Evolutionary conservation across 1,139 yeast species (phyloP).

Genomic region (Pichia sp.): DNA sequence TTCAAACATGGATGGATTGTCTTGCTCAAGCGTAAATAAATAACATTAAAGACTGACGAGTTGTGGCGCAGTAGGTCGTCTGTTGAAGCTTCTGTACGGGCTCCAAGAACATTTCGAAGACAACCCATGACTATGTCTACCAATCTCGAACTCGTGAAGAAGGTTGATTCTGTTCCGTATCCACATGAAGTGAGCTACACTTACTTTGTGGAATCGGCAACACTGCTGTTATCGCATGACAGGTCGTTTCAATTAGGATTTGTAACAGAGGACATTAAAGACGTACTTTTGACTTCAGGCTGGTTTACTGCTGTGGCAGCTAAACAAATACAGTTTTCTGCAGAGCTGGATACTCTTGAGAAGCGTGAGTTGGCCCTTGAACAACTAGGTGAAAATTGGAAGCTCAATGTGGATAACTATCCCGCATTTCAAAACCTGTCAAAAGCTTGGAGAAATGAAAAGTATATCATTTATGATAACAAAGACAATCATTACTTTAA

Average conservation of each 20-base stretch:
- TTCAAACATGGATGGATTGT: too few species aligned
- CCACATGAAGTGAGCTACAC: slow-evolving; percentile 20
- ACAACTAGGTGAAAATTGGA: slow-evolving; percentile 37
- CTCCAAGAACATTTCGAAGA: too few species aligned
- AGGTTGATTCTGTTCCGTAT: slow-evolving; percentile 45
- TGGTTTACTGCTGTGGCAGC: slow-evolving; percentile 30
- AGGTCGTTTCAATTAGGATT: slow-evolving; percentile 42
- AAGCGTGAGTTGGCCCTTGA: slow-evolving; percentile 39
- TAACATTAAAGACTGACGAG: too few species aligned
- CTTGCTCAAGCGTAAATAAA: too few species aligned
- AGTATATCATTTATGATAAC: slow-evolving; percentile 62
- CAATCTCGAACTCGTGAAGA: slow-evolving; percentile 28
- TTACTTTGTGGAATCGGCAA: slow-evolving; percentile 23
- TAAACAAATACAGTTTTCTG: slow-evolving; percentile 29
- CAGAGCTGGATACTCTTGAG: slow-evolving; percentile 35
- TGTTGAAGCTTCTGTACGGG: too few species aligned
- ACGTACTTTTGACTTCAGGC: slow-evolving; percentile 27
- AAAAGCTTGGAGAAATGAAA: slow-evolving; percentile 82
- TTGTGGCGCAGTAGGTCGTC: too few species aligned
- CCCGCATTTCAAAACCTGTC: slow-evolving; percentile 36
- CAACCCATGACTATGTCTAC: slow-evolving; percentile 6
- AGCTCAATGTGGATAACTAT: slow-evolving; percentile 19
- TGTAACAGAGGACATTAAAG: slow-evolving; percentile 39
- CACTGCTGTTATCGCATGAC: slow-evolving; percentile 43
- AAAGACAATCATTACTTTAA: slow-evolving; percentile 47